These are phyloP conservation scores for Bacterosira constricta DNA, from an alignment of 108 stramenopile species.

Conservation along the genomic window DNA sequence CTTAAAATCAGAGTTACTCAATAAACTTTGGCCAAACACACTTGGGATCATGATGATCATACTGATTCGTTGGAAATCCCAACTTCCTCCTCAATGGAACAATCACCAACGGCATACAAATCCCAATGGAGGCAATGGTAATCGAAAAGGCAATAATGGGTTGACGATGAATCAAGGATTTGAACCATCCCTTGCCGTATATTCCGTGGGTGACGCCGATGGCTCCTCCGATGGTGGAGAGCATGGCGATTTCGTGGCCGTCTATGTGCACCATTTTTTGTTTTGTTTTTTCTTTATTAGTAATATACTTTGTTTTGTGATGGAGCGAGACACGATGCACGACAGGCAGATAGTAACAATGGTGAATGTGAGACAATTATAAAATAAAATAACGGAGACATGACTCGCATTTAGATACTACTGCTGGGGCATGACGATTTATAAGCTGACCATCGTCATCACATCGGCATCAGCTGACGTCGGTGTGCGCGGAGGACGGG, in stretches of 20 bases:
- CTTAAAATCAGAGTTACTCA: conserved; percentile 33
- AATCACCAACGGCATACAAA: conserved; percentile 70
- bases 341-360: no score
- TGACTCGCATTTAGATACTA: no score
- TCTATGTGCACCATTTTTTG: conserved; percentile 68
- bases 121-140: conserved; percentile 58
- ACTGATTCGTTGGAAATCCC: conserved; percentile 87
- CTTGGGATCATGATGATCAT: conserved; percentile 63
- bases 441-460: no score
- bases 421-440: no score
- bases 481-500: no score
- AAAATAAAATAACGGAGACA: no score
- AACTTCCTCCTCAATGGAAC: conserved; percentile 76
- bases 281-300: conserved; percentile 6
- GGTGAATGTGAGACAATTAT: no score
- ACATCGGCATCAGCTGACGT: no score
- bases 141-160: conserved; percentile 79
- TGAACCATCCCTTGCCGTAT: conserved; percentile 81
- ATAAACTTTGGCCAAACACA: conserved; percentile 74
- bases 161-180: conserved; percentile 77
- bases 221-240: conserved; percentile 70
- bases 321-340: no score
- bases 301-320: no score
- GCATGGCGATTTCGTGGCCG: conserved; percentile 83
- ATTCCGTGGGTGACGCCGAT: conserved; percentile 64